These are phyloP conservation scores for Eucalyptus tenuipes DNA, from an alignment of 345 rosid genomes.

Conservation along the genomic window DNA sequence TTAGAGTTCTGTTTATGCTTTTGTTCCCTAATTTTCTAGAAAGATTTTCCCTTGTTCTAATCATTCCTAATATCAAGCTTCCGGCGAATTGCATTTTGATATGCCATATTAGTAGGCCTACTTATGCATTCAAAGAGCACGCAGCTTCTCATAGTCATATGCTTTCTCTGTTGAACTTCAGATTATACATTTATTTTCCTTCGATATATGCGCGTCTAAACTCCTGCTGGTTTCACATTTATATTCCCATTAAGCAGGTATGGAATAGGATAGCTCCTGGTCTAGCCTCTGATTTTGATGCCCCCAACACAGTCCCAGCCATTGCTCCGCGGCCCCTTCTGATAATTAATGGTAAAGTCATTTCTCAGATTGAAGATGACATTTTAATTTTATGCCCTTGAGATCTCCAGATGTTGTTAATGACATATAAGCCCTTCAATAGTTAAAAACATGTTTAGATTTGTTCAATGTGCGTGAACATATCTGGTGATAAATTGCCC, in stretches of 20 bases:
- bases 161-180: neutral
- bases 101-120: neutral
- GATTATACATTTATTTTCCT: neutral
- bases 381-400: neutral
- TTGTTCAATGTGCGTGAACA: neutral
- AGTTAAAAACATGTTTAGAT: neutral
- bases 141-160: neutral
- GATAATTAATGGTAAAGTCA: conserved; percentile 48
- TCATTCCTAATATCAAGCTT: neutral
- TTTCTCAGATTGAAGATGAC: neutral
- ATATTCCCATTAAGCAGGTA: conserved; percentile 24
- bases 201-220: neutral
- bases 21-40: neutral
- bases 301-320: conserved; percentile 56
- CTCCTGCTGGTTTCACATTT: neutral
- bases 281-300: conserved; percentile 58
- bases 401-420: neutral
- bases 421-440: neutral
- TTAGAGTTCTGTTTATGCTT: neutral
- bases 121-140: neutral
- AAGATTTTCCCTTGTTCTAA: neutral
- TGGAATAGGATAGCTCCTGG: conserved; percentile 95
- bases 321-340: conserved; percentile 66
- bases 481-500: neutral
- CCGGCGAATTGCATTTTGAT: neutral